phyloP scores from a whole-genome alignment of 129 eudicot species.

The Arctium lappa region DNA sequence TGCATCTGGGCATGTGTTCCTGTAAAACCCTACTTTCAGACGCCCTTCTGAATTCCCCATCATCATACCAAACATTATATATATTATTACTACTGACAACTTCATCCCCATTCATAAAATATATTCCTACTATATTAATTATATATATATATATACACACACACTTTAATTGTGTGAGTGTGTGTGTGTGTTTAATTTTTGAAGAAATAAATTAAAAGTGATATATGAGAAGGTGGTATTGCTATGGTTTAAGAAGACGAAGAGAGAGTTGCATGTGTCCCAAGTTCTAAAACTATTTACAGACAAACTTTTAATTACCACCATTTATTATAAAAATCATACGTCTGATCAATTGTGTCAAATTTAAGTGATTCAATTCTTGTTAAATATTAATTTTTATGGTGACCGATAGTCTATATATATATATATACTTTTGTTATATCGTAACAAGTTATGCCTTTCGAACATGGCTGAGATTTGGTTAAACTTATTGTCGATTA shows the following conservation, averaged over 20 bases:
- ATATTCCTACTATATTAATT: not conserved
- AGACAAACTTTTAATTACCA: not conserved
- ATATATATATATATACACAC: not conserved
- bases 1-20: constrained; percentile 55
- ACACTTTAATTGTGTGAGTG: constrained; percentile 3
- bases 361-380: no score
- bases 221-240: not conserved
- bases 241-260: not conserved
- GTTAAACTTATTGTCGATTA: not conserved
- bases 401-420: no score
- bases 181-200: not conserved
- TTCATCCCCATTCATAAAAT: not conserved
- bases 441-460: not conserved
- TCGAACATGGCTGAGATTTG: not conserved
- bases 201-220: not conserved
- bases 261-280: not conserved
- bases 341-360: not conserved
- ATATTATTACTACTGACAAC: not conserved
- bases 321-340: not conserved
- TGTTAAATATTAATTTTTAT: not conserved
- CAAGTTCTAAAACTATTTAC: not conserved
- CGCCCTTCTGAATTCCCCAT: constrained; percentile 38
- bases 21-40: constrained; percentile 62
- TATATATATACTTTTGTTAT: not conserved
- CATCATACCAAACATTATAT: constrained; percentile 1